Base-by-base conservation (phyloP, 2,329 filamentous ascomycete genomes). In the Colletotrichum truncatum region DNA sequence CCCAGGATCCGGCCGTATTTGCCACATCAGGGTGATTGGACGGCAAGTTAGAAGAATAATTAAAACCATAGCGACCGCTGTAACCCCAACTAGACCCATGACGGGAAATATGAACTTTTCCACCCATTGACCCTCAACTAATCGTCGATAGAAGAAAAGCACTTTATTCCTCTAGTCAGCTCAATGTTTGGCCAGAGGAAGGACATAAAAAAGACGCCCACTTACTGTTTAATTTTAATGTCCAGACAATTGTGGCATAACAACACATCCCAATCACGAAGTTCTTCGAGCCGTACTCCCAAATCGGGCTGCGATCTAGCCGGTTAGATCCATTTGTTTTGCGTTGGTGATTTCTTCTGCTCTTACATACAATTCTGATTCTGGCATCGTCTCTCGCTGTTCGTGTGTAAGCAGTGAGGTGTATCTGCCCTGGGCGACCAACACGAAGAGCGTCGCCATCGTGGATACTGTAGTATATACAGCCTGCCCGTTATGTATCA, bases 211-310 rank as follows among this genome's bases (percentile, higher is more conserved):
- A 5, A 21, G 0, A 5, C 2, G 2, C 2, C 30, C 4, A 39
- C 55, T 3, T 49, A 64, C 61, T 80, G 68, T 78, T 79, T 30
- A 81, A 70, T 61, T 80, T 81, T 55, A 81, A 68, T 0, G 70
- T 74, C 79, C 78, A 81, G 4, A 81, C 69, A 26, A 80, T 73
- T 11, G 74, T 64, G 10, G 74, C 70, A 10, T 81, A 80, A 2
- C 32, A 39, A 34, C 32, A 58, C 55, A 58, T 58, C 12, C 77
- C 78, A 1, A 75, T 68, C 18, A 78, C 69, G 54, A 80, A 81
- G 46, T 74, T 73, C 49, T 80, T 72, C 0, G 78, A 75, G 1
- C 76, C 77, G 59, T 64, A 77, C 0, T 68, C 66, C 69, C 75
- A 76, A 8, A 49, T 14, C 25, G 26, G n/a, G 14, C 45, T 49